phyloP scores from a whole-genome alignment of 306 rosid species.

The apple (Malus domestica) region ASM211411v1 NC_041799.1:40380001-40380500 shows the following conservation, averaged over 20 bases:
- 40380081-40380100: slow-evolving; percentile 89
- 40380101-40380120: slow-evolving; percentile 76
- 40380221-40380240: not conserved
- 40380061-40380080: slow-evolving; percentile 83
- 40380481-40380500: no score
- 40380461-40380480: no score
- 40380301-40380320: slow-evolving; percentile 65
- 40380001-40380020: slow-evolving; percentile 92
- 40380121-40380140: slow-evolving; percentile 61
- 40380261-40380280: slow-evolving; percentile 80
- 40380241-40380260: slow-evolving; percentile 11
- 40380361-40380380: slow-evolving; percentile 79
- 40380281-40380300: slow-evolving; percentile 96
- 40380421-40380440: slow-evolving; percentile 55
- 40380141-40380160: slow-evolving; percentile 65
- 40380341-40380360: slow-evolving; percentile 90
- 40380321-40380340: slow-evolving; percentile 66
- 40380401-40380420: slow-evolving; percentile 85
- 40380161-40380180: slow-evolving; percentile 20
- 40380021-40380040: slow-evolving; percentile 90
- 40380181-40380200: not conserved
- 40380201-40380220: not conserved
- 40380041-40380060: slow-evolving; percentile 88
- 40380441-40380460: no score
- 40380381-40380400: slow-evolving; percentile 91